phyloP scores from a whole-genome alignment of 192 early-diverging fungal genomes.

The Linnemannia elongata region DNA sequence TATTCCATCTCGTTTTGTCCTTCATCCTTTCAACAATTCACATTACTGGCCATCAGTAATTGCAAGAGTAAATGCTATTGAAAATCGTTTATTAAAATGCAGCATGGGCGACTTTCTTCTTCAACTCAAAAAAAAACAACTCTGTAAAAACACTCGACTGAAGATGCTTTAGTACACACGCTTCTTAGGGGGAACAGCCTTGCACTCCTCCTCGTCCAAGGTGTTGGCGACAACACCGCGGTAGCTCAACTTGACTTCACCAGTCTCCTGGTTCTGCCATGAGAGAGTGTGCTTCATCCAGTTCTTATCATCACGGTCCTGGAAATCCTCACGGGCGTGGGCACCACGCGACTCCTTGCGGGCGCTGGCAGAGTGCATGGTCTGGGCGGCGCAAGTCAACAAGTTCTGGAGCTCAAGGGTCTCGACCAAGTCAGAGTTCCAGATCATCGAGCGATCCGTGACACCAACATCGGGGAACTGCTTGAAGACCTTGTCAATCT shows the following conservation, averaged over 20 bases:
- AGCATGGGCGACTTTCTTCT: neutral
- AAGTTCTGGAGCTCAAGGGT: constrained; percentile 98
- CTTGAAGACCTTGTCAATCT: constrained; percentile 88
- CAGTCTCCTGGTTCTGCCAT: constrained; percentile 87
- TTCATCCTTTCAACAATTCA: neutral
- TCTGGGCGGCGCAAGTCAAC: constrained; percentile 95
- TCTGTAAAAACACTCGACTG: neutral
- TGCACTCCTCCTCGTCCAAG: constrained; percentile 94
- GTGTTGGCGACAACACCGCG: constrained; percentile 85
- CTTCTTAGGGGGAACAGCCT: constrained; percentile 76
- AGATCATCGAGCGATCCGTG: constrained; percentile 94
- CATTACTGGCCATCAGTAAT: neutral
- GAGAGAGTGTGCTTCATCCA: constrained; percentile 99
- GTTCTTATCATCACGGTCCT: constrained; percentile 89
- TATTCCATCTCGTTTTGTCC: neutral
- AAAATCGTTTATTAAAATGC: constrained; percentile 5
- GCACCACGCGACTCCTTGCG: constrained; percentile 99
- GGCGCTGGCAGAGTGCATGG: constrained; percentile 88
- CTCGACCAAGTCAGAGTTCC: constrained; percentile 98
- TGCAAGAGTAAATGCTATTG: neutral
- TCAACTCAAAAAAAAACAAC: constrained; percentile 7
- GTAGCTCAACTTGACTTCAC: constrained; percentile 85
- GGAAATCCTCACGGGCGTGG: constrained; percentile 96
- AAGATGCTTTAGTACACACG: constrained; percentile 50
- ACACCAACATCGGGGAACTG: constrained; percentile 87